phyloP scores from a whole-genome alignment of 2,329 filamentous ascomycete species.

The Pleoardoris graminearum region DNA sequence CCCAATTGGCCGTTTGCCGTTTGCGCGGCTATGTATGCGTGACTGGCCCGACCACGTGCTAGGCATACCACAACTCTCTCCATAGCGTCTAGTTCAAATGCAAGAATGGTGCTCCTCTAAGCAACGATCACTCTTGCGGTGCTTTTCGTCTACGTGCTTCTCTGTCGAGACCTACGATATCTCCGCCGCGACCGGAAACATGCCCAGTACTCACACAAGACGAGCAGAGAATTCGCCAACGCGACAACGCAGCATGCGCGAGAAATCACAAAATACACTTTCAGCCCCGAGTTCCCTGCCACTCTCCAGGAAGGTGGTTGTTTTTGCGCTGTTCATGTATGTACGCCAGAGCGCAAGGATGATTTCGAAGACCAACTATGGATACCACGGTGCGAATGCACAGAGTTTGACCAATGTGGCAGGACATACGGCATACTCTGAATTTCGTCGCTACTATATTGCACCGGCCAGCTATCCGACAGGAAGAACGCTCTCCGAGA shows the following conservation, averaged over 20 bases:
- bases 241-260: slow-evolving; percentile 61
- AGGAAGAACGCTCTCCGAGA: slow-evolving; percentile 28
- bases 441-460: slow-evolving; percentile 41
- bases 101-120: too few relatives aligned
- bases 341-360: neutral
- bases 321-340: neutral
- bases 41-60: too few relatives aligned
- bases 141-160: slow-evolving; percentile 34
- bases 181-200: slow-evolving; percentile 46
- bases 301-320: neutral
- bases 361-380: neutral
- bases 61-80: too few relatives aligned
- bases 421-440: slow-evolving; percentile 45
- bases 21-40: too few relatives aligned
- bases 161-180: slow-evolving; percentile 45
- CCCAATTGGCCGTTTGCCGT: too few relatives aligned
- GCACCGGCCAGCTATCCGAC: slow-evolving; percentile 37
- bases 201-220: slow-evolving; percentile 50
- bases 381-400: neutral
- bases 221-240: slow-evolving; percentile 50
- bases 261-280: slow-evolving; percentile 52
- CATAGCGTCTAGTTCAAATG: too few relatives aligned
- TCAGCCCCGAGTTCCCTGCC: slow-evolving; percentile 61
- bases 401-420: neutral
- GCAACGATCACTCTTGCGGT: slow-evolving; percentile 12